Evolutionary conservation across 768 basidiomycete species (phyloP), one percentile per base, ranked within the genome.

Genomic region (Pluteus cervinus): DNA sequence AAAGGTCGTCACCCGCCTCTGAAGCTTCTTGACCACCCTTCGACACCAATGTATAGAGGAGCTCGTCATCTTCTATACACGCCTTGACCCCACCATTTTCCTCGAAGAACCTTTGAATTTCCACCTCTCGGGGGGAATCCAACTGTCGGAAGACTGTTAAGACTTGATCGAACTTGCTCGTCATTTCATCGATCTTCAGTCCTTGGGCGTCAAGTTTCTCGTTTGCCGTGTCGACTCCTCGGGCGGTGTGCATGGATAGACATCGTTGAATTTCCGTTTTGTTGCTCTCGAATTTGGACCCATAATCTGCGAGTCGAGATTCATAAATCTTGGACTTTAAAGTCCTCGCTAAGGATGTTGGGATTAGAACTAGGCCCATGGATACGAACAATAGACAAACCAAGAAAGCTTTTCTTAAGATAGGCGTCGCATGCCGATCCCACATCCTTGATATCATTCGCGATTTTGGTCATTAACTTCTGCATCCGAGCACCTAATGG

Each of bases 381-480:
- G 12, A n/a, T 7, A 7, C n/a, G 15, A 17, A 33, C 12, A 4
- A 26, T 17, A 17, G 54, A n/a, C 61, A 11, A 11, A 61, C 67
- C 58, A 4, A 71, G 43, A 33, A 70, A 56, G 12, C 58, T 53
- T 34, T 69, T 68, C 43, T 71, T 71, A 20, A 63, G 38, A 40
- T 73, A 75, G 2, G 55, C 54, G 38, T 76, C 72, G 43, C 69
- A 70, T 9, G 55, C 59, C 22, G 66, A 66, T 2, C 63, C 67
- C 39, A 68, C 69, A 6, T 55, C 50, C 41, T 61, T 64, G 29
- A 73, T 66, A 37, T 72, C 65, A 6, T 56, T 37, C 3, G 60
- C 68, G 4, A 69, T 63, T 1, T 36, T 30, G 20, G 53, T 38
- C 37, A 53, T 46, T 7, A 60, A 43, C 0, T 42, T 53, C 45